Base-by-base conservation (phyloP, 2,329 filamentous ascomycete genomes). In the Aspergillus uvarum region DNA sequence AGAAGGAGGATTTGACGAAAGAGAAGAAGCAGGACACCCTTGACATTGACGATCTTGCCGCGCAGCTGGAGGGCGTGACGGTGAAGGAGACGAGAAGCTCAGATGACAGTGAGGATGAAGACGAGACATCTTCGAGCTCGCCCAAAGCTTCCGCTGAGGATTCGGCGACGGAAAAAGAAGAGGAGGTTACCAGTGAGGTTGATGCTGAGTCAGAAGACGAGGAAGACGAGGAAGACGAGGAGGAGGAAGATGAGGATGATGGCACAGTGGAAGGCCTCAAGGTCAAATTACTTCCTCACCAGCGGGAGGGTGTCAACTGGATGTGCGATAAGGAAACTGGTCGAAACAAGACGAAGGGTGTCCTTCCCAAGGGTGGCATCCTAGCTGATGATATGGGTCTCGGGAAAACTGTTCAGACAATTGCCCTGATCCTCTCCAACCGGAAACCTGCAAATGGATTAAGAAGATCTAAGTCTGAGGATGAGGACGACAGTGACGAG, bases 361-460 rank as follows among this genome's bases (percentile, higher is more conserved):
- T 86, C 1, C 84, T 96, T 10, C 92, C 94, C 31, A 95, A 96
- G 68, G 95, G 95, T 38, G 95, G 95, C 19, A 96, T 99, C 64
- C 83, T 99, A 38, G 95, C 95, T 19, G 95, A 99, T 70, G 95
- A 99, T 73, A 80, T 98, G 94, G 94, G 94, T 66, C 81, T 98
- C 14, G 95, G 95, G 60, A 99, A 99, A 81, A 99, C 95, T 0
- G 85, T 99, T 14, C 95, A 99, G 77, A 92, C 93, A 1, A 90
- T 99, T 59, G 88, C 94, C 1, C 82, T 98, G 32, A 89, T 99
- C 47, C 82, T 99, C 42, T 89, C 84, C 58, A 96, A 98, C 69
- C 85, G 87, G 19, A 91, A 89, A 68, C 88, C 90, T 26, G 82
- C 83, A 3, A 77, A 79, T 49, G 75, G 77, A 55, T 54, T 55